Conservation (phyloP, 2,329 filamentous ascomycete genomes). For the Phialemonium atrogriseum region DNA sequence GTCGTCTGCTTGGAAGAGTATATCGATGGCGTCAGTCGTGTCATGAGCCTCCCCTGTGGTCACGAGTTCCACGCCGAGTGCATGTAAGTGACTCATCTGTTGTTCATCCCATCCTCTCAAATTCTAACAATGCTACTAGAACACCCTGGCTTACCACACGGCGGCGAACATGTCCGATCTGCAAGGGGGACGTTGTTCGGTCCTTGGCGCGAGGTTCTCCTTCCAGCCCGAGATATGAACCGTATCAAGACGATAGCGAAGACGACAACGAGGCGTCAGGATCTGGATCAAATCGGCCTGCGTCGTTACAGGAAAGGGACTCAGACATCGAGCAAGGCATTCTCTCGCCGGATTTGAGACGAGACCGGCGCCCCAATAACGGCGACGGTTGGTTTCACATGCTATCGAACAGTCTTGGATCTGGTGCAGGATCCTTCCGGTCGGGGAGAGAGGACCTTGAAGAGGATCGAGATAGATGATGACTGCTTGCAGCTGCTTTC, state of each 20-base stretch:
- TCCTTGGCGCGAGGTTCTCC: constrained; percentile 49
- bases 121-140: constrained; percentile 37
- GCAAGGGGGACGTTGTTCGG: constrained; percentile 90
- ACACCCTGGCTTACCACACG: constrained; percentile 96
- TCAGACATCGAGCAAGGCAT: constrained; percentile 37
- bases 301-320: constrained; percentile 20
- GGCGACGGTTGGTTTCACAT: too few species aligned
- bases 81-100: constrained; percentile 63
- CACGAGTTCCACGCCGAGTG: constrained; percentile 97
- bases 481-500: too few species aligned
- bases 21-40: constrained; percentile 82
- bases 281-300: too few species aligned
- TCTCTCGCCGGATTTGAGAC: too few species aligned
- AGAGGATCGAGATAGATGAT: too few species aligned
- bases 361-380: too few species aligned
- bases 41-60: constrained; percentile 95
- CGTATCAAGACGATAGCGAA: constrained; percentile 45
- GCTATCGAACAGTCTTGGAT: too few species aligned
- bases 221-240: constrained; percentile 43
- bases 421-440: too few species aligned
- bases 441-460: constrained; percentile 11
- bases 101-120: not conserved
- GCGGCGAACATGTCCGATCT: constrained; percentile 95
- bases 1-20: constrained; percentile 97
- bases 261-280: constrained; percentile 31